phyloP scores from a whole-genome alignment of 1,284 basidiomycete species.

The Ganoderma boninense region DNA sequence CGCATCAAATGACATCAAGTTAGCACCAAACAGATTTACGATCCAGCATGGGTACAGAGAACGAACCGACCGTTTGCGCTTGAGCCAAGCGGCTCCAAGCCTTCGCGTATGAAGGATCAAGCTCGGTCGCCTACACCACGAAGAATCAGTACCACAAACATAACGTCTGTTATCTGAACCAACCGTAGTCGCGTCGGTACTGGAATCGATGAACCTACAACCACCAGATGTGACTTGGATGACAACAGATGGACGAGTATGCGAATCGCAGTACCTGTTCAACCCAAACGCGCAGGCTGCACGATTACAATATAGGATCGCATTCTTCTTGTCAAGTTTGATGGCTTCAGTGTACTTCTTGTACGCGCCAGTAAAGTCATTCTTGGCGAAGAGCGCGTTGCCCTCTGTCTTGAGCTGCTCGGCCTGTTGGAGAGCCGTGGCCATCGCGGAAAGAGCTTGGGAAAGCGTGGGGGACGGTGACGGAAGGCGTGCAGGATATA shows the following conservation, averaged over 20 bases:
- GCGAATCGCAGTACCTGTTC: conserved; percentile 25
- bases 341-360: conserved; percentile 48
- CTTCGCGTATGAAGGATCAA: conserved; percentile 44
- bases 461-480: not conserved
- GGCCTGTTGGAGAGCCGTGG: conserved; percentile 15
- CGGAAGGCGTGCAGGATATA: not conserved
- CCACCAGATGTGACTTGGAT: not conserved
- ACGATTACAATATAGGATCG: conserved; percentile 48
- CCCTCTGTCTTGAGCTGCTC: conserved; percentile 46
- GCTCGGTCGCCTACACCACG: conserved; percentile 41
- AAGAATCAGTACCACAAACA: not conserved
- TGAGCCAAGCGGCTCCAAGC: conserved; percentile 8
- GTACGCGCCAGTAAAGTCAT: conserved; percentile 43
- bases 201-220: conserved; percentile 28
- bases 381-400: conserved; percentile 44
- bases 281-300: conserved; percentile 43
- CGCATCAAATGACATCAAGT: not conserved
- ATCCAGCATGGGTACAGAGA: not conserved
- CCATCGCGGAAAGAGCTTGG: conserved; percentile 10
- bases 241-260: not conserved
- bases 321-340: conserved; percentile 40
- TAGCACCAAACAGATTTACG: not conserved
- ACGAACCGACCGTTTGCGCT: not conserved
- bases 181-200: conserved; percentile 27
- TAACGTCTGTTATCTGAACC: not conserved